phyloP scores from a whole-genome alignment of 768 basidiomycete species.

The Heimioporus sp. region DNA sequence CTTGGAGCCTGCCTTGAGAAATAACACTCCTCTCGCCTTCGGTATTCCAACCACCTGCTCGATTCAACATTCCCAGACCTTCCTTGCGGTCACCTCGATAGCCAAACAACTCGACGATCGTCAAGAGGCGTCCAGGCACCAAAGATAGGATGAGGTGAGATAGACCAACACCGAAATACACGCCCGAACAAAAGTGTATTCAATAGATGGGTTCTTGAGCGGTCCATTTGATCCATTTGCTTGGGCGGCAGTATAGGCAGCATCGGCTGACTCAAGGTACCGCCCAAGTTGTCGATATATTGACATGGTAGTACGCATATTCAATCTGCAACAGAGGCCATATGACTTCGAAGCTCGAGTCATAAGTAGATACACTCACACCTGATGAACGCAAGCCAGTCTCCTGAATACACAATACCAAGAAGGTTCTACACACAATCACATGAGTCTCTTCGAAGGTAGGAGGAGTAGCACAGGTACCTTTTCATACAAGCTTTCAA shows the following conservation, averaged over 20 bases:
- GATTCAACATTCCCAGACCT: slow-evolving; percentile 57
- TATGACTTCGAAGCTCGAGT: neutral
- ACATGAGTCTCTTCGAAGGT: slow-evolving; percentile 1
- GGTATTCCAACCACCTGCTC: slow-evolving; percentile 66
- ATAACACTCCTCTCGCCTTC: slow-evolving; percentile 43
- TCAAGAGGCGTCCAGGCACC: slow-evolving; percentile 78
- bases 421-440: slow-evolving; percentile 57
- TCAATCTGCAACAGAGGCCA: slow-evolving; percentile 54
- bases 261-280: slow-evolving; percentile 74
- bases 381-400: slow-evolving; percentile 91
- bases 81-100: slow-evolving; percentile 80
- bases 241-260: slow-evolving; percentile 38
- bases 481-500: slow-evolving; percentile 77
- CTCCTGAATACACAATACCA: slow-evolving; percentile 87
- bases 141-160: slow-evolving; percentile 79
- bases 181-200: slow-evolving; percentile 90
- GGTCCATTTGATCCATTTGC: slow-evolving; percentile 12
- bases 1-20: slow-evolving; percentile 39
- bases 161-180: slow-evolving; percentile 87
- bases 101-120: slow-evolving; percentile 85
- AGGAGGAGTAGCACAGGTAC: slow-evolving; percentile 21
- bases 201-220: slow-evolving; percentile 65
- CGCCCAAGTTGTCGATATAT: slow-evolving; percentile 80
- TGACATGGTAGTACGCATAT: slow-evolving; percentile 84
- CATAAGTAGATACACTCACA: slow-evolving; percentile 48